Evolutionary conservation across 345 rosid genomes (phyloP).

Genomic region (Eucalyptus rudis): DNA sequence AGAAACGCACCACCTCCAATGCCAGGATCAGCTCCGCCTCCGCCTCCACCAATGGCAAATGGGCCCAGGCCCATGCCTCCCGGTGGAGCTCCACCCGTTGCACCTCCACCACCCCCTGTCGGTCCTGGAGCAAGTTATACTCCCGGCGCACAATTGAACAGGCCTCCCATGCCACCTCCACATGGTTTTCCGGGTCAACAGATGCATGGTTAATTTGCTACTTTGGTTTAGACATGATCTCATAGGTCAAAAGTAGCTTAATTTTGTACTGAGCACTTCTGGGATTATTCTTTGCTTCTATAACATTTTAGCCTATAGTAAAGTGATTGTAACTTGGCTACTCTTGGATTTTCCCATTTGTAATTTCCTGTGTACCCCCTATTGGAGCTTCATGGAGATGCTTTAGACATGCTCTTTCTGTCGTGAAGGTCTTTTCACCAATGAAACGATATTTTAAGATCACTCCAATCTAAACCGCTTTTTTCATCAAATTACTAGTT

Average conservation of each 20-base stretch:
- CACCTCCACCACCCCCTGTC: conserved; percentile 58
- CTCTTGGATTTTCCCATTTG: background rate
- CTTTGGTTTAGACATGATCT: background rate
- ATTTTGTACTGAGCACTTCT: background rate
- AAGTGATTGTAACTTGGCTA: background rate
- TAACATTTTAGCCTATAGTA: background rate
- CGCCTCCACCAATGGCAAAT: conserved; percentile 70
- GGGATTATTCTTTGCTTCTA: background rate
- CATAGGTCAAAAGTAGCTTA: background rate
- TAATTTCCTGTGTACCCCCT: background rate
- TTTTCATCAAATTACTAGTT: background rate
- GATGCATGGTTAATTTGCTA: conserved; percentile 10
- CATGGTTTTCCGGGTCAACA: conserved; percentile 48
- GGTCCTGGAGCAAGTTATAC: conserved; percentile 58
- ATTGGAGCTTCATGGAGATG: background rate
- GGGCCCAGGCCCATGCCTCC: conserved; percentile 68
- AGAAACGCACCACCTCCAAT: conserved; percentile 53
- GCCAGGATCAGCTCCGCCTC: conserved; percentile 50
- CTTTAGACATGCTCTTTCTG: background rate
- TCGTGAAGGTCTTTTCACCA: background rate
- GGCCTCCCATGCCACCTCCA: conserved; percentile 41
- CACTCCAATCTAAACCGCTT: background rate
- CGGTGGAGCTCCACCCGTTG: conserved; percentile 51
- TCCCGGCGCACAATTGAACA: conserved; percentile 30
- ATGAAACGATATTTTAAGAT: background rate